These are phyloP conservation scores for Hymenoscyphus occultus DNA, from an alignment of 2,329 filamentous ascomycete species.

Conservation along the genomic window DNA sequence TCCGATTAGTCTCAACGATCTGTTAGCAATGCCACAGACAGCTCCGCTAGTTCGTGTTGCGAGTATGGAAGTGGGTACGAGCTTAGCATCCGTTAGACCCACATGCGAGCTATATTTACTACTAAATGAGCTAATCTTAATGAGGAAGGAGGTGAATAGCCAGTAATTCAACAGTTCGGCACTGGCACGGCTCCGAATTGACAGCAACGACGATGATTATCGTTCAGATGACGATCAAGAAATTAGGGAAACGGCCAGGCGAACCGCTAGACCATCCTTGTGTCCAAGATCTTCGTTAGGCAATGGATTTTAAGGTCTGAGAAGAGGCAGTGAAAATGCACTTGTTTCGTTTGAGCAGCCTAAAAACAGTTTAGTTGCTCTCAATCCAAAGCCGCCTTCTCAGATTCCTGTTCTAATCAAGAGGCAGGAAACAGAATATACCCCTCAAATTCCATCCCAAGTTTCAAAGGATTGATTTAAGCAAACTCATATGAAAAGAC, in stretches of 20 bases:
- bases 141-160: too few relatives aligned
- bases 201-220: constrained; percentile 21
- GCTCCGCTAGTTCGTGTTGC: constrained; percentile 40
- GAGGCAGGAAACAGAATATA: constrained; percentile 16
- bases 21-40: constrained; percentile 32
- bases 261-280: constrained; percentile 13
- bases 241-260: constrained; percentile 19
- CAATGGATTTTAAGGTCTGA: constrained; percentile 23
- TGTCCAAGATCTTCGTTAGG: constrained; percentile 27
- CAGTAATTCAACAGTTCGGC: too few relatives aligned
- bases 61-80: too few relatives aligned
- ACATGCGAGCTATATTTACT: too few relatives aligned
- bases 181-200: constrained; percentile 36
- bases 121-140: too few relatives aligned
- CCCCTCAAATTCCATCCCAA: background rate
- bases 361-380: constrained; percentile 26
- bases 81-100: too few relatives aligned
- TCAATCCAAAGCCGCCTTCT: constrained; percentile 35
- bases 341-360: constrained; percentile 30
- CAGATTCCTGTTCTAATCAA: constrained; percentile 35
- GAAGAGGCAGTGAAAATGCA: constrained; percentile 22
- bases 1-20: constrained; percentile 24
- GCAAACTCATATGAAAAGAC: constrained; percentile 59
- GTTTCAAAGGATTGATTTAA: background rate
- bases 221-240: constrained; percentile 20